Base-by-base conservation (phyloP, 2,329 filamentous ascomycete genomes). In the Fusarium annulatum region DNA sequence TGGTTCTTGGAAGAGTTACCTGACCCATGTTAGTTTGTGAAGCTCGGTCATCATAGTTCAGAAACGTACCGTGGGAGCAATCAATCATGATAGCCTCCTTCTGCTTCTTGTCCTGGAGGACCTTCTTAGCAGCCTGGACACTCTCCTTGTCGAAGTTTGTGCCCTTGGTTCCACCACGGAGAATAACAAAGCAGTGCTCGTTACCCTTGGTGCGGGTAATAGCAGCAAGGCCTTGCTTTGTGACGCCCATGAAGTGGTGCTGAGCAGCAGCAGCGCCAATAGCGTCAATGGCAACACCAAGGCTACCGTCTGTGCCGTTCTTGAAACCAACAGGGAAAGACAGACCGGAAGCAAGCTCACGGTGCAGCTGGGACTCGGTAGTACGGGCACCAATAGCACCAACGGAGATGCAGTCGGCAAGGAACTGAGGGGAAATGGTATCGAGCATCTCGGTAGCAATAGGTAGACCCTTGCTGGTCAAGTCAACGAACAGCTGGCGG, bases 291-390 rank as follows among this genome's bases (percentile, higher is more conserved):
- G 96, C 95, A 26, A 98, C 95, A 34, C 90, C 91, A 64, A 99
- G 86, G 77, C 93, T 94, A 46, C 96, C 96, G 79, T 99, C 96
- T 30, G 96, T 99, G 71, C 96, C 96, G 84, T 99, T 99, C 91
- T 99, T 99, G 92, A 98, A 99, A 67, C 96, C 96, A 76, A 99
- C 95, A 28, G 96, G 96, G 92, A 98, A 98, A 65, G 94, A 97
- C 61, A 98, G 89, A 77, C 96, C 96, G 34, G 94, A 97, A 9
- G 96, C 96, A 72, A 99, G 90, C 86, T 99, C 96, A 73, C 96
- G 93, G 86, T 99, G 96, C 75, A 98, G 88, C 86, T 99, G 96
- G 63, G 93, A 96, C 86, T 99, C 96, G 56, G 96, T 99, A 48
- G 96, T 99, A 76, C 96, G 91, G 48, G 96, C 96, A 71, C 96